A percentile compares a stretch with the other conserved stretches of the same genome.
phyloP scores from a whole-genome alignment of 179 eudicot species.

The Patellifolia procumbens region DNA sequence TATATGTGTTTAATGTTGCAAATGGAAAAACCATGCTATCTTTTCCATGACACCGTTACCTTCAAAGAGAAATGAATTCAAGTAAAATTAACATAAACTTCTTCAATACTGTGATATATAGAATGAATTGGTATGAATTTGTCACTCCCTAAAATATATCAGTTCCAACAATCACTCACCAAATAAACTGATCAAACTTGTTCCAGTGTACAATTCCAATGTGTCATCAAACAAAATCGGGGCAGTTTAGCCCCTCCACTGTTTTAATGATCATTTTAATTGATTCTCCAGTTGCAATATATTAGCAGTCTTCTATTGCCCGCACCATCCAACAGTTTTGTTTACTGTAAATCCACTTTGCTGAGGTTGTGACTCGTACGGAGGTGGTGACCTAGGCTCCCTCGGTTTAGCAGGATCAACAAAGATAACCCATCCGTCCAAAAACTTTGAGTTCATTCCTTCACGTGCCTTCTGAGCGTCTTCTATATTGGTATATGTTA shows the following conservation, averaged over 20 bases:
- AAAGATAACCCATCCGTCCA: slow-evolving; percentile 98
- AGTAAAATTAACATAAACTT: no score
- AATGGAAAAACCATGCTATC: no score
- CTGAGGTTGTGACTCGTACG: slow-evolving; percentile 40
- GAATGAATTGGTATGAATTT: no score
- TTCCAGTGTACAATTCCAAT: not conserved
- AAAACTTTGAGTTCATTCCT: slow-evolving; percentile 75
- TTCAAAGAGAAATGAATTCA: no score
- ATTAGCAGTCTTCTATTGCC: slow-evolving; percentile 23
- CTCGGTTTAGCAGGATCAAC: slow-evolving; percentile 87
- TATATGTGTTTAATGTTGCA: no score
- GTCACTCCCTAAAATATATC: no score
- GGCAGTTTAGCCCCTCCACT: not conserved
- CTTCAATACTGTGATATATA: no score
- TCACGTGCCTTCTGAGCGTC: slow-evolving; percentile 83
- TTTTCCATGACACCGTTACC: no score
- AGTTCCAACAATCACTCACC: not conserved
- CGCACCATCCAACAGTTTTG: slow-evolving; percentile 90
- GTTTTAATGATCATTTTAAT: not conserved
- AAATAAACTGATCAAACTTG: not conserved
- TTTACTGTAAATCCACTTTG: slow-evolving; percentile 63
- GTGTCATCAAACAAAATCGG: not conserved
- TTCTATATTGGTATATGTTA: slow-evolving; percentile 66
- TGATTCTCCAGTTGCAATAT: not conserved
- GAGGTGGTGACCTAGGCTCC: slow-evolving; percentile 64